Conservation (phyloP, 345 rosid genomes). For the Aethionema arabicum region DNA sequence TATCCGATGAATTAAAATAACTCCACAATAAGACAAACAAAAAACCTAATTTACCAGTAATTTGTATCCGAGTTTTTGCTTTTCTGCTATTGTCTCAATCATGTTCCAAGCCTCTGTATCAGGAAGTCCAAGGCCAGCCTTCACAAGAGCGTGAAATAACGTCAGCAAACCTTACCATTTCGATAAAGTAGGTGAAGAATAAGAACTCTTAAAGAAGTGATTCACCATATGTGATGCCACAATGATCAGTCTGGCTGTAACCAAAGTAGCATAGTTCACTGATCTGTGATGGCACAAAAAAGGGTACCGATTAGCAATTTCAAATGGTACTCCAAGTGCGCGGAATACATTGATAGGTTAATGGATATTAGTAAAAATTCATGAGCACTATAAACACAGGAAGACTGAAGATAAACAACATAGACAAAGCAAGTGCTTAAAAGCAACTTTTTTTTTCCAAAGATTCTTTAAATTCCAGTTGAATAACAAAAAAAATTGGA, state of each 20-base stretch:
- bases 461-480: constrained; percentile 9
- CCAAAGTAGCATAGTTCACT: constrained; percentile 81
- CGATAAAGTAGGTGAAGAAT: constrained; percentile 21
- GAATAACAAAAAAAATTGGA: neutral
- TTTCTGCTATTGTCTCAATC: constrained; percentile 91
- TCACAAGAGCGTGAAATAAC: constrained; percentile 11
- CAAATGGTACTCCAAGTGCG: constrained; percentile 10
- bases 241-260: constrained; percentile 73
- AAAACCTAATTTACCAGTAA: constrained; percentile 61
- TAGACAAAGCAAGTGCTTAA: constrained; percentile 14
- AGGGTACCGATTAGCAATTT: constrained; percentile 18
- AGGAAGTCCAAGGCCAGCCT: constrained; percentile 93
- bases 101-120: constrained; percentile 93
- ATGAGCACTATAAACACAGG: constrained; percentile 14
- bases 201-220: constrained; percentile 25
- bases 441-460: neutral
- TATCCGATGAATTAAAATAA: neutral
- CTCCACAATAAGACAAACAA: constrained; percentile 22
- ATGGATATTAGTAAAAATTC: constrained; percentile 17
- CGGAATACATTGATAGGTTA: constrained; percentile 14
- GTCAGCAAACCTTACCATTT: constrained; percentile 19
- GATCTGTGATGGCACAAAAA: constrained; percentile 45
- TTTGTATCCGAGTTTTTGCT: constrained; percentile 80
- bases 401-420: constrained; percentile 13
- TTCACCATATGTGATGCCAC: constrained; percentile 89